Evolutionary conservation across 495 filamentous ascomycete genomes (phyloP).

Genomic region (Tuber borchii): DNA sequence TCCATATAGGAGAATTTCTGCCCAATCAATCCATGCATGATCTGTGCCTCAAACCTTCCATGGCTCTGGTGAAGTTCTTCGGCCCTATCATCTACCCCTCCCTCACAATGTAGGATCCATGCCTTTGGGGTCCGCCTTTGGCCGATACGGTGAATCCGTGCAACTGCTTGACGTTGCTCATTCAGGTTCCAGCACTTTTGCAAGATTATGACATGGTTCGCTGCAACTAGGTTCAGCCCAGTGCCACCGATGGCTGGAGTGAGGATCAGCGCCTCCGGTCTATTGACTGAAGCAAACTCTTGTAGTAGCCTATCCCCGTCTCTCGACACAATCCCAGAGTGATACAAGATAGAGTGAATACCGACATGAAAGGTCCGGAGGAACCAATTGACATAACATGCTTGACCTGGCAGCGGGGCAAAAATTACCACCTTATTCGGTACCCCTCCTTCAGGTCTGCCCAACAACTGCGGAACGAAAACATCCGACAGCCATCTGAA

Average conservation of each 20-base stretch:
- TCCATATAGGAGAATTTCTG: background rate
- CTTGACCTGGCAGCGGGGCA: too few relatives aligned
- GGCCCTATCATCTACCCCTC: too few relatives aligned
- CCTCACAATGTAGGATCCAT: too few relatives aligned
- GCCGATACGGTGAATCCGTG: too few relatives aligned
- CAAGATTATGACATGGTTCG: background rate
- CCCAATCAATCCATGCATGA: too few relatives aligned
- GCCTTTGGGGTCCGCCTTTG: too few relatives aligned
- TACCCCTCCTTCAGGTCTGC: too few relatives aligned
- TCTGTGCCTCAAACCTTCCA: too few relatives aligned
- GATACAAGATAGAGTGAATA: background rate
- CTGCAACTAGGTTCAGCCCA: background rate
- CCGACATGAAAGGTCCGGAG: background rate
- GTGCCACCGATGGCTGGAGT: background rate
- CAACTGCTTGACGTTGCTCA: background rate
- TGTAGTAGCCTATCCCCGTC: background rate
- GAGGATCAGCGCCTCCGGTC: background rate
- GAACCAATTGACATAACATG: background rate
- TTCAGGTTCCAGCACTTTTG: constrained; percentile 7
- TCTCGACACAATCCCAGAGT: background rate
- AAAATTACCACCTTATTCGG: too few relatives aligned
- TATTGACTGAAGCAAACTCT: background rate
- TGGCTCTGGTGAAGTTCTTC: too few relatives aligned
- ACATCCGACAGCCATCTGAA: too few relatives aligned
- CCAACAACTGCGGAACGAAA: too few relatives aligned